Conservation (phyloP, 2,329 filamentous ascomycete genomes). For the Colletotrichum tofieldiae region DNA sequence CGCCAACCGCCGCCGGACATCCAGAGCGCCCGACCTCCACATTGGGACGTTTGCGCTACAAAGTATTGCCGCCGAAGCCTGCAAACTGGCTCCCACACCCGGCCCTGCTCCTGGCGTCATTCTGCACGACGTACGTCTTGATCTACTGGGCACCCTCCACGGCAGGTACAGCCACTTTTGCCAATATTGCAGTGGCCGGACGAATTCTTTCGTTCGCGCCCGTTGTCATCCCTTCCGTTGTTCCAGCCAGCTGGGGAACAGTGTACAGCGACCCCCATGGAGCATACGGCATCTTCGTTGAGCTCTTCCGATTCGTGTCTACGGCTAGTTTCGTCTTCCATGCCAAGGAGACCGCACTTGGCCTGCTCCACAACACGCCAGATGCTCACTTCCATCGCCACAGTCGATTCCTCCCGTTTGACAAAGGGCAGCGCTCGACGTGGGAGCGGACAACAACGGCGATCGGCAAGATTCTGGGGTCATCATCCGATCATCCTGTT, state of each 20-base stretch:
- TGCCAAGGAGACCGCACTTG: slow-evolving; percentile 59
- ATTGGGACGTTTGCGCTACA: slow-evolving; percentile 49
- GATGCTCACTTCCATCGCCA: slow-evolving; percentile 64
- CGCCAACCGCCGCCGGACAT: slow-evolving; percentile 56
- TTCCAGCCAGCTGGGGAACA: slow-evolving; percentile 65
- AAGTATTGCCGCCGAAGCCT: slow-evolving; percentile 58
- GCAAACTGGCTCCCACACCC: slow-evolving; percentile 60
- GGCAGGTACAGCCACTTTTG: slow-evolving; percentile 59
- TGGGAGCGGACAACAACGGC: slow-evolving; percentile 64
- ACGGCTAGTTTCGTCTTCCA: slow-evolving; percentile 61
- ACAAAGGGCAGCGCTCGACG: slow-evolving; percentile 59
- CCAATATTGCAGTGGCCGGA: slow-evolving; percentile 50
- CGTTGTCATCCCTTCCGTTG: slow-evolving; percentile 61
- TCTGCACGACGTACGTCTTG: slow-evolving; percentile 54
- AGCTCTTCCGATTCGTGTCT: slow-evolving; percentile 65
- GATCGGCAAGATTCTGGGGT: slow-evolving; percentile 62
- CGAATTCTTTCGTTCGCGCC: slow-evolving; percentile 62
- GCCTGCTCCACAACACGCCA: slow-evolving; percentile 64
- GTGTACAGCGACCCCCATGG: slow-evolving; percentile 58
- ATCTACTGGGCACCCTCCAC: slow-evolving; percentile 58
- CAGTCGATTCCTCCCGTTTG: slow-evolving; percentile 62
- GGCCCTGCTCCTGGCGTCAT: slow-evolving; percentile 52
- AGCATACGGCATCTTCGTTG: slow-evolving; percentile 58
- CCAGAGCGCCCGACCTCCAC: slow-evolving; percentile 50
- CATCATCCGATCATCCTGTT: slow-evolving; percentile 70